Conservation (phyloP, 2,329 filamentous ascomycete genomes). For the Fusarium haematococcum region DNA sequence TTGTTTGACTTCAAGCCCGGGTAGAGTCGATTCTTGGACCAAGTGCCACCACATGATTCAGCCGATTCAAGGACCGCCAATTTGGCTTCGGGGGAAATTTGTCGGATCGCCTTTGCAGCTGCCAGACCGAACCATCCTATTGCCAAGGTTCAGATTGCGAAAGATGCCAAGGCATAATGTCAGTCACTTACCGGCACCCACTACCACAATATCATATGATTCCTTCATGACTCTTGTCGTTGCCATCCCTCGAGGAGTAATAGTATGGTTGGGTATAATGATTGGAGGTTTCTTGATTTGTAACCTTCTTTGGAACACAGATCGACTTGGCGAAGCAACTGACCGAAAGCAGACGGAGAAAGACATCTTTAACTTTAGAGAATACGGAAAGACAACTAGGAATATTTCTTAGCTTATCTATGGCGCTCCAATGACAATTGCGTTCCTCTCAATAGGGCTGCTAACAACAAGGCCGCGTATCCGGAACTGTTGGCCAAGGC, state of each 20-base stretch:
- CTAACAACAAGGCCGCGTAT: not conserved
- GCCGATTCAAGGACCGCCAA: constrained; percentile 64
- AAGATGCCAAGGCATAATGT: not conserved
- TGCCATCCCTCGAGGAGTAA: not conserved
- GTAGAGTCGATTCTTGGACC: constrained; percentile 69
- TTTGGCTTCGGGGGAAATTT: constrained; percentile 60
- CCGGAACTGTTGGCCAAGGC: not conserved
- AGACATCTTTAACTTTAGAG: not conserved
- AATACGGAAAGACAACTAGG: not conserved
- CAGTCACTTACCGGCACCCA: constrained; percentile 35
- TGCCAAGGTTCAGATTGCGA: not conserved
- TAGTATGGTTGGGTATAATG: not conserved
- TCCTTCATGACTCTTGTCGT: constrained; percentile 10
- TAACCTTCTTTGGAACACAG: not conserved
- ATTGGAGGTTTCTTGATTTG: not conserved
- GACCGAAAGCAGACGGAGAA: not conserved
- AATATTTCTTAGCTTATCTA: not conserved
- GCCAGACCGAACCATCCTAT: constrained; percentile 64
- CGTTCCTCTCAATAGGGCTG: not conserved
- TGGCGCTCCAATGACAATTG: not conserved
- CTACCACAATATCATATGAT: constrained; percentile 40
- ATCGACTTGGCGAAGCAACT: not conserved
- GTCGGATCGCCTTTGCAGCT: constrained; percentile 63
- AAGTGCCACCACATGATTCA: constrained; percentile 68
- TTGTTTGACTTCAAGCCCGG: constrained; percentile 74